These are phyloP conservation scores for Dovyalis caffra DNA, from an alignment of 345 rosid species.

Conservation along the genomic window DNA sequence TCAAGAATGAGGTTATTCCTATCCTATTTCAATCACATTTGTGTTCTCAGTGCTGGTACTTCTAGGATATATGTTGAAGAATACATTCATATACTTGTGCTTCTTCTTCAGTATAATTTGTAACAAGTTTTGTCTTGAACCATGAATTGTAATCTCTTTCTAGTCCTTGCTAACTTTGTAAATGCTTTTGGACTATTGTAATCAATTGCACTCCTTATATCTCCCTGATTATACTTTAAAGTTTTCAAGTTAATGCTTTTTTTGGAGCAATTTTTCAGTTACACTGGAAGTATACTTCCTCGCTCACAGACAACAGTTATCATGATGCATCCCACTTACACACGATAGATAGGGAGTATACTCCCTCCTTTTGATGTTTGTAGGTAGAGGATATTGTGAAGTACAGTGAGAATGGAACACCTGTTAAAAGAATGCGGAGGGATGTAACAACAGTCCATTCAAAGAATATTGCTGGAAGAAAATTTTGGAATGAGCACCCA, in stretches of 20 bases:
- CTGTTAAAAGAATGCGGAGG: constrained; percentile 73
- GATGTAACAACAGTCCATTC: constrained; percentile 48
- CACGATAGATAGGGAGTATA: no score
- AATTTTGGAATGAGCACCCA: constrained; percentile 69
- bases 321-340: no score
- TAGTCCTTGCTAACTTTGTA: background rate
- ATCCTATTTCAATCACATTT: background rate
- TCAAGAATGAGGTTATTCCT: constrained; percentile 59
- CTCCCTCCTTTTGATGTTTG: background rate
- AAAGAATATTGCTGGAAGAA: constrained; percentile 58
- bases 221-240: background rate
- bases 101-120: no score
- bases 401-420: constrained; percentile 61
- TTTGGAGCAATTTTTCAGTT: background rate
- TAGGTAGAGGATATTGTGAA: constrained; percentile 79
- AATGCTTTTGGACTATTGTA: background rate
- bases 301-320: no score
- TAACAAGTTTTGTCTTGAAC: background rate
- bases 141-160: background rate
- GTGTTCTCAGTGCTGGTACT: background rate
- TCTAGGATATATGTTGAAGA: no score
- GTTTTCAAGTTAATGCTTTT: background rate
- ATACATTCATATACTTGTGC: no score
- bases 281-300: no score
- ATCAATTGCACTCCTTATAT: background rate